Percentiles rank a stretch among this genome's conserved stretches.
phyloP scores from a whole-genome alignment of 2,329 filamentous ascomycete genomes.

The Mycogone perniciosa region DNA sequence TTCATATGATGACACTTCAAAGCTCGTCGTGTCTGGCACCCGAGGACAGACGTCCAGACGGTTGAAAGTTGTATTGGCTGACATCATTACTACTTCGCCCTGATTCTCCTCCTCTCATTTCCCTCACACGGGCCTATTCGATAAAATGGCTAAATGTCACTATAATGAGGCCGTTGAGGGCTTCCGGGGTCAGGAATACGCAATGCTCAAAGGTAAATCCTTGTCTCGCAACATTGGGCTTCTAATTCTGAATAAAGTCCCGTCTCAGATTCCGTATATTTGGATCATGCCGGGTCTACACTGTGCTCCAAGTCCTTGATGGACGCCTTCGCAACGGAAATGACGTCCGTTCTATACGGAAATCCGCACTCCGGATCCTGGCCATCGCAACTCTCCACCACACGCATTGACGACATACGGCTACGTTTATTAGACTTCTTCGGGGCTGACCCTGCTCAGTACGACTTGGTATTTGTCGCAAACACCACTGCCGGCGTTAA shows the following conservation, averaged over 20 bases:
- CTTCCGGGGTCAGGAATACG: constrained; percentile 56
- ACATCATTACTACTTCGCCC: neutral
- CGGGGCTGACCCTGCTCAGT: constrained; percentile 71
- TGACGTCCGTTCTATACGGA: constrained; percentile 73
- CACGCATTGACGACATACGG: constrained; percentile 69
- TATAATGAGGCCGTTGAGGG: constrained; percentile 57
- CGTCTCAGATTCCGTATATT: constrained; percentile 62
- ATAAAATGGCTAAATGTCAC: neutral
- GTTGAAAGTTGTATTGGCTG: neutral
- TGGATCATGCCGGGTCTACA: constrained; percentile 95
- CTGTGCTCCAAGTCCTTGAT: constrained; percentile 74
- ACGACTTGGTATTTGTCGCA: constrained; percentile 84
- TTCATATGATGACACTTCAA: neutral
- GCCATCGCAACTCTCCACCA: constrained; percentile 71
- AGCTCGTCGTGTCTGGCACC: neutral
- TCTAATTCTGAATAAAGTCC: neutral
- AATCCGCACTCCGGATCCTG: constrained; percentile 86
- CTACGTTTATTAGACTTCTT: constrained; percentile 68
- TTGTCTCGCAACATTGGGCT: neutral
- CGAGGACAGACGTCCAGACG: neutral
- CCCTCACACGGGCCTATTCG: neutral
- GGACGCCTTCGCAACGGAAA: constrained; percentile 70
- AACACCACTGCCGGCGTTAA: constrained; percentile 92
- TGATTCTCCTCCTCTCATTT: neutral
- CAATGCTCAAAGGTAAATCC: constrained; percentile 58